A percentile compares a stretch with the other conserved stretches of the same genome.
Evolutionary conservation across 2,329 filamentous ascomycete species (phyloP).

Genomic region (Fusarium luffae): DNA sequence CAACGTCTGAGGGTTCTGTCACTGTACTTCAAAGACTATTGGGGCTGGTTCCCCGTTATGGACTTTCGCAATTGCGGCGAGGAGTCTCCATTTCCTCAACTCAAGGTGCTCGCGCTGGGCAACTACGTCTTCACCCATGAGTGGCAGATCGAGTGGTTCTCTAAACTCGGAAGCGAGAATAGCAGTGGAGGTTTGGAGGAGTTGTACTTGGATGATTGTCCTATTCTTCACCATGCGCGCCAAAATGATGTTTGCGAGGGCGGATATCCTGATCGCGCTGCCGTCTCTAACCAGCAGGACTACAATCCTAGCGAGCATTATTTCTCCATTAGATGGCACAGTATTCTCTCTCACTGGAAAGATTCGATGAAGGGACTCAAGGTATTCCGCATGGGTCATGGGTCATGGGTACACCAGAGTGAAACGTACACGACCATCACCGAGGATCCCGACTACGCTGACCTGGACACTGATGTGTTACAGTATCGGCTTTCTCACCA

Average conservation of each 20-base stretch:
- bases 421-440: neutral
- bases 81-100: constrained; percentile 48
- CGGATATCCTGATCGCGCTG: neutral
- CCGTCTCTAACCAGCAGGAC: fast-evolving
- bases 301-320: neutral
- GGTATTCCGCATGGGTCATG: constrained; percentile 10
- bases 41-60: constrained; percentile 54
- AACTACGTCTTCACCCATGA: constrained; percentile 57
- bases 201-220: constrained; percentile 57
- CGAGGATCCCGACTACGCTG: neutral
- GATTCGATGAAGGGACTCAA: constrained; percentile 17
- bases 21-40: constrained; percentile 52
- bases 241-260: neutral
- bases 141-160: constrained; percentile 60
- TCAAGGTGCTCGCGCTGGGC: constrained; percentile 54
- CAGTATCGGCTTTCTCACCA: neutral
- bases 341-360: constrained; percentile 14
- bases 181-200: constrained; percentile 46
- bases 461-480: neutral
- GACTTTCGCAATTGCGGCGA: constrained; percentile 45
- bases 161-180: constrained; percentile 47
- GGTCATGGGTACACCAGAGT: fast-evolving
- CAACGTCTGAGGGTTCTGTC: constrained; percentile 51
- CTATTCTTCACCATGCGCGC: constrained; percentile 44
- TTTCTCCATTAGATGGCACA: constrained; percentile 23